These are phyloP conservation scores for Lunularia cruciata DNA, from an alignment of 225 moss, liverwort and hornwort species.

Conservation along the genomic window DNA sequence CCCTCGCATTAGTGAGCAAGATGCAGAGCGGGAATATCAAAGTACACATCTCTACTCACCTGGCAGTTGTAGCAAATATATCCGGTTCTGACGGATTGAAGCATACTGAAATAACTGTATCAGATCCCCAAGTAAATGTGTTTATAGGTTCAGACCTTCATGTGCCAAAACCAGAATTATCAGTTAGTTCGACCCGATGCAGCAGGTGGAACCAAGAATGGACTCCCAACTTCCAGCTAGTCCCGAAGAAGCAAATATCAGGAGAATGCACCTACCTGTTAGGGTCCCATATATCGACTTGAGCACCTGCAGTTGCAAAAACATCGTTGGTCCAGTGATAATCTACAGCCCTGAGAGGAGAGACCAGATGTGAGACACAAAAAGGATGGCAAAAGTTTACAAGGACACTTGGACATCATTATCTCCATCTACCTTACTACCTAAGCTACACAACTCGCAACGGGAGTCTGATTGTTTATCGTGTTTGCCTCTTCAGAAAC, in stretches of 20 bases:
- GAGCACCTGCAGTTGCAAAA: conserved; percentile 89
- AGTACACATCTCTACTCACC: too few species aligned
- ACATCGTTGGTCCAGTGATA: conserved; percentile 74
- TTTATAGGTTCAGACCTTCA: conserved; percentile 88
- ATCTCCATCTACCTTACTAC: too few species aligned
- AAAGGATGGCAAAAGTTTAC: background rate
- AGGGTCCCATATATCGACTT: conserved; percentile 93
- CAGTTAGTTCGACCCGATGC: too few species aligned
- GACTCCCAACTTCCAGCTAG: background rate
- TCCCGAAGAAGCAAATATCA: background rate
- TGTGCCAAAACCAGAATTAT: background rate
- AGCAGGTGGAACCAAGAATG: too few species aligned
- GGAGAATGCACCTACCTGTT: conserved; percentile 51
- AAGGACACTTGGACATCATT: background rate
- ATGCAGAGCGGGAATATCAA: too few species aligned
- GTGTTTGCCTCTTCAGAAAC: background rate
- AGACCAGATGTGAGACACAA: background rate
- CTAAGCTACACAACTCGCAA: background rate
- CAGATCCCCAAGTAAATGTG: conserved; percentile 90
- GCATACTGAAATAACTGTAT: conserved; percentile 83
- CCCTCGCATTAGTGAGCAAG: too few species aligned
- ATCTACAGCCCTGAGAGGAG: conserved; percentile 66
- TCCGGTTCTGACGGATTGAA: conserved; percentile 94
- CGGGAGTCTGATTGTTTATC: background rate
- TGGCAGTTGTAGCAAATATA: conserved; percentile 89